Conservation (phyloP, 352 stramenopile species). For the Phytophthora capsici region DNA sequence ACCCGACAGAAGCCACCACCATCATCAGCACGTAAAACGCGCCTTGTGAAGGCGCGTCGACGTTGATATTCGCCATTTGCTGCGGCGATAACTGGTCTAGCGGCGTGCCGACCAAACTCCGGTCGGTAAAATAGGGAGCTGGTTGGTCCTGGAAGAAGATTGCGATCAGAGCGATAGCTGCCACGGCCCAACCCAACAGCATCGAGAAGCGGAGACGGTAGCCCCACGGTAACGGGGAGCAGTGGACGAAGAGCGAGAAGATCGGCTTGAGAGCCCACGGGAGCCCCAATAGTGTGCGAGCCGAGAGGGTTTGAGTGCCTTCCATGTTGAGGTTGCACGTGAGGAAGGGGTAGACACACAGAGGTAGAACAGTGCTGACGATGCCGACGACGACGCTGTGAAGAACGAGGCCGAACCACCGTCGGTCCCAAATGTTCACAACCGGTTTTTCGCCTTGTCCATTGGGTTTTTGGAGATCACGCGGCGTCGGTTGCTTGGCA, state of each 20-base stretch:
- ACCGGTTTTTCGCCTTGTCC: neutral
- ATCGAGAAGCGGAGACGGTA: conserved; percentile 42
- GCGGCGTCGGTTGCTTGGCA: neutral
- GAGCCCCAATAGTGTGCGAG: conserved; percentile 52
- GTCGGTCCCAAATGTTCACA: conserved; percentile 40
- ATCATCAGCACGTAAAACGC: conserved; percentile 71
- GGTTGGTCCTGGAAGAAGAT: conserved; percentile 52
- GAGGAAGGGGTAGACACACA: conserved; percentile 69
- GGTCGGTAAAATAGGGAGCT: conserved; percentile 54
- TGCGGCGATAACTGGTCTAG: conserved; percentile 31
- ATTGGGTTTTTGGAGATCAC: neutral
- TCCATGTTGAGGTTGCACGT: conserved; percentile 77
- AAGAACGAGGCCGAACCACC: conserved; percentile 56
- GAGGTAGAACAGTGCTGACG: conserved; percentile 58
- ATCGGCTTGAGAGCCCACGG: conserved; percentile 63
- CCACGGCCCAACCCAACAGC: conserved; percentile 52
- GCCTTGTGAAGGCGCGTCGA: conserved; percentile 45
- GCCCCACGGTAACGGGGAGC: conserved; percentile 28
- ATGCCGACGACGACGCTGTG: conserved; percentile 61
- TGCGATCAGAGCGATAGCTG: conserved; percentile 32
- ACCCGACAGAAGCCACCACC: conserved; percentile 70
- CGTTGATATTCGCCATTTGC: conserved; percentile 47
- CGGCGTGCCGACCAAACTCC: conserved; percentile 31
- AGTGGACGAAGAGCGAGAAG: conserved; percentile 49
- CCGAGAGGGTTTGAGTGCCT: conserved; percentile 64